phyloP scores from a whole-genome alignment of 257 asterid species.

The Coffea eugenioides region DNA sequence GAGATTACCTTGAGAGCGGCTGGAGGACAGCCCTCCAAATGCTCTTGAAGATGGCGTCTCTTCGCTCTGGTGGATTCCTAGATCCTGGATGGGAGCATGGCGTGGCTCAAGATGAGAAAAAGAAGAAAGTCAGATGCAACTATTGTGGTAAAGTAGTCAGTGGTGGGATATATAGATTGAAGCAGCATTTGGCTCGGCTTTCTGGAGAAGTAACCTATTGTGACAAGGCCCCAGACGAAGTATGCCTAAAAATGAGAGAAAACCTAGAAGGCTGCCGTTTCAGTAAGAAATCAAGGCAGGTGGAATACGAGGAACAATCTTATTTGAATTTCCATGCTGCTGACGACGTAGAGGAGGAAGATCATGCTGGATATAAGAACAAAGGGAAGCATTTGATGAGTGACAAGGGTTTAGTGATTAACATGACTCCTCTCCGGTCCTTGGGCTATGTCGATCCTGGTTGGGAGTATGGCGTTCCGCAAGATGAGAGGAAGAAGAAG shows the following conservation, averaged over 20 bases:
- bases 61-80: constrained; percentile 67
- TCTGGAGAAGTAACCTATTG: constrained; percentile 92
- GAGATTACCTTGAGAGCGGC: constrained; percentile 7
- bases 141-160: constrained; percentile 91
- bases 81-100: constrained; percentile 99
- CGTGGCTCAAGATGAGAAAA: constrained; percentile 82
- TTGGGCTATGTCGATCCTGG: constrained; percentile 91
- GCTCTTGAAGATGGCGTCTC: constrained; percentile 56
- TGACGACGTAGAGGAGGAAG: constrained; percentile 64
- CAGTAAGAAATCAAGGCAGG: constrained; percentile 65
- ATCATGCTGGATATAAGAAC: constrained; percentile 51
- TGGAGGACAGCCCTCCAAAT: constrained; percentile 22
- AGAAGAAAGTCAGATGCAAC: constrained; percentile 86
- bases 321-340: constrained; percentile 53
- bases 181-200: constrained; percentile 88
- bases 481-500: constrained; percentile 92
- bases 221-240: constrained; percentile 87
- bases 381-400: constrained; percentile 65
- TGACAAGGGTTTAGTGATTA: constrained; percentile 62
- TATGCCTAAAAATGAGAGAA: constrained; percentile 67
- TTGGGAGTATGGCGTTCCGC: constrained; percentile 93
- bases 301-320: constrained; percentile 69
- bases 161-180: constrained; percentile 86
- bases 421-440: constrained; percentile 79
- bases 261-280: constrained; percentile 82